Evolutionary conservation across 2,329 filamentous ascomycete genomes (phyloP).

Genomic region (Apiospora sp.): DNA sequence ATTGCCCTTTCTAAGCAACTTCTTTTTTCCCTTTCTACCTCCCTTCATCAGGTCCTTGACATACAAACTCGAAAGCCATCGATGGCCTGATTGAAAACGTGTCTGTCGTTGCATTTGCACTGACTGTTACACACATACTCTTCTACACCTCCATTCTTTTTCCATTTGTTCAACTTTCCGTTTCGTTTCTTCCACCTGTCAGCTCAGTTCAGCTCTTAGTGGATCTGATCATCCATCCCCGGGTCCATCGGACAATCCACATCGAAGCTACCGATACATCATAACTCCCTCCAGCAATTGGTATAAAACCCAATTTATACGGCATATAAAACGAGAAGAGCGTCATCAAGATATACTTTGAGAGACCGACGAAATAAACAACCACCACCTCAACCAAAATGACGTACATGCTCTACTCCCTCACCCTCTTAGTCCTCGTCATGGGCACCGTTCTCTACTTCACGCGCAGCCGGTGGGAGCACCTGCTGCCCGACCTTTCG

Average conservation of each 20-base stretch:
- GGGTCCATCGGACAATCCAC: constrained; percentile 20
- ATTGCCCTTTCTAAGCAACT: not conserved
- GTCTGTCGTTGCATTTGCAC: constrained; percentile 25
- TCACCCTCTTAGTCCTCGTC: constrained; percentile 76
- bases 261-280: not conserved
- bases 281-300: not conserved
- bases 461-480: constrained; percentile 80
- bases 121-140: constrained; percentile 26
- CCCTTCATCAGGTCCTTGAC: not conserved
- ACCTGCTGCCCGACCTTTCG: constrained; percentile 67
- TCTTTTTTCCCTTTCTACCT: constrained; percentile 2
- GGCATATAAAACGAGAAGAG: not conserved
- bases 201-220: not conserved
- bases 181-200: constrained; percentile 11
- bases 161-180: constrained; percentile 25
- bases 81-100: constrained; percentile 26
- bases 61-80: constrained; percentile 20
- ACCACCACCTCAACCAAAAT: constrained; percentile 53
- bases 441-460: constrained; percentile 80
- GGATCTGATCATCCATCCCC: constrained; percentile 4
- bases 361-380: not conserved
- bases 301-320: not conserved
- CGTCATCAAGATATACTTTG: too few relatives aligned
- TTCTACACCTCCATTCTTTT: constrained; percentile 13
- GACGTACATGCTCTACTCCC: constrained; percentile 81